Evolutionary conservation across 2,329 filamentous ascomycete species (phyloP), one percentile per base, ranked within the genome.

Genomic region (Fusarium sp.): DNA sequence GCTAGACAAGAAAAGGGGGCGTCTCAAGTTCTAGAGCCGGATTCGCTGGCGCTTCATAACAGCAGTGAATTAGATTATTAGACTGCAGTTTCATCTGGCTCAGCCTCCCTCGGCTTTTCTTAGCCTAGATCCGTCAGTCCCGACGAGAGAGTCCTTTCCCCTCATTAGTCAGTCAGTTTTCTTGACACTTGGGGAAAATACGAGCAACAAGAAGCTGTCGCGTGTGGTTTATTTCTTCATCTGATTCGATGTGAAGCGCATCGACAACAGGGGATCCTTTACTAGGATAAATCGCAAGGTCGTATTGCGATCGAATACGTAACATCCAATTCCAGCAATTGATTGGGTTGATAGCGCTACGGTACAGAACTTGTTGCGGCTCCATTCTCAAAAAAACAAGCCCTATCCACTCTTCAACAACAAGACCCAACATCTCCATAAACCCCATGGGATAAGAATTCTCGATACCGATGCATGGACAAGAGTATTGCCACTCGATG

Each of bases 61-160:
- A 36, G 32, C 55, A 46, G 24, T 58, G 24, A 42, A 36, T 14
- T 39, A 54, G 43, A 57, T 26, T 32, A 36, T 14, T 39, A 54
- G 43, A 57, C 30, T 32, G 54, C 55, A 58, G 51, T 63, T 63
- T 63, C 45, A 57, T 53, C 43, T 67, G 51, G 67, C 67, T 70
- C 64, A 68, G 67, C 67, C 67, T 65, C 67, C 62, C 67, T 46
- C 58, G 57, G 50, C 59, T 50, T 38, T 38, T 63, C 44, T 63
- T 50, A 56, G 43, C 32, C 47, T 44, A 30, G 59, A 43, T 43
- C 38, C 34, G 43, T 23, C 42, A 46, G 42, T 65, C 42, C 58
- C 50, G 26, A 52, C 45, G 50, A 46, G 19, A 45, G 42, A 56
- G 28, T n/a, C 32, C 30, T 10, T 63, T 12, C 26, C 26, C 26